A percentile compares a stretch with the other conserved stretches of the same genome.
Evolutionary conservation across 768 basidiomycete genomes (phyloP).

Genomic region (Trametopsis cervina): DNA sequence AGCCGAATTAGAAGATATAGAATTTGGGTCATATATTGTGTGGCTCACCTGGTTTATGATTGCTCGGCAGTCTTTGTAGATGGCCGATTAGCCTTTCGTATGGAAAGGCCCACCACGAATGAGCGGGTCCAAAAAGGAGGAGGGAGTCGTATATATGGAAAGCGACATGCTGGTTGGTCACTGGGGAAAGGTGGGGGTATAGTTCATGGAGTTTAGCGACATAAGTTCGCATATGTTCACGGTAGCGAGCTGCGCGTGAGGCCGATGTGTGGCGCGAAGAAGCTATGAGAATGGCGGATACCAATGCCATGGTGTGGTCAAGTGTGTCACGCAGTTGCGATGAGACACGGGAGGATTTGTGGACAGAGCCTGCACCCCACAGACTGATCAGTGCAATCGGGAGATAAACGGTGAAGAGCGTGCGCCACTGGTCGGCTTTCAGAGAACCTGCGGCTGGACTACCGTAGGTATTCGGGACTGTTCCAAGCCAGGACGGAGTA

Average conservation of each 20-base stretch:
- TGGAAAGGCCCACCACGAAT: conserved; percentile 23
- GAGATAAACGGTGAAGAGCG: conserved; percentile 27
- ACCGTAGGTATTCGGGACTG: conserved; percentile 12
- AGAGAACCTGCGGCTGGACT: conserved; percentile 12
- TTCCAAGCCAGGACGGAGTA: conserved; percentile 13
- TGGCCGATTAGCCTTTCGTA: conserved; percentile 21
- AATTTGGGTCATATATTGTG: neutral
- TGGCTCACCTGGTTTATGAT: conserved; percentile 19
- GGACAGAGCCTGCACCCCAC: conserved; percentile 23
- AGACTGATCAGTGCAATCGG: conserved; percentile 30
- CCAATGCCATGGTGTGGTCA: conserved; percentile 9
- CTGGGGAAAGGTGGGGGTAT: conserved; percentile 3
- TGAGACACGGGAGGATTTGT: too few species aligned
- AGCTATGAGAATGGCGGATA: conserved; percentile 7
- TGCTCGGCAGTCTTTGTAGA: conserved; percentile 17
- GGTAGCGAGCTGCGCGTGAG: neutral
- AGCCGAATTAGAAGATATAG: neutral
- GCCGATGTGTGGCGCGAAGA: conserved; percentile 1
- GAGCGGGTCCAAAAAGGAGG: conserved; percentile 9
- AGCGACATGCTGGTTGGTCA: conserved; percentile 7
- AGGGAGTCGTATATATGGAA: conserved; percentile 18
- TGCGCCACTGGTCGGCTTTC: conserved; percentile 27
- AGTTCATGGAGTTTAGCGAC: conserved; percentile 8
- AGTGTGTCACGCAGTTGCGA: neutral
- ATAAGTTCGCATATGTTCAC: conserved; percentile 8